Conservation (phyloP, 805 yeast species). For the Yarrowia phangngaensis region DNA sequence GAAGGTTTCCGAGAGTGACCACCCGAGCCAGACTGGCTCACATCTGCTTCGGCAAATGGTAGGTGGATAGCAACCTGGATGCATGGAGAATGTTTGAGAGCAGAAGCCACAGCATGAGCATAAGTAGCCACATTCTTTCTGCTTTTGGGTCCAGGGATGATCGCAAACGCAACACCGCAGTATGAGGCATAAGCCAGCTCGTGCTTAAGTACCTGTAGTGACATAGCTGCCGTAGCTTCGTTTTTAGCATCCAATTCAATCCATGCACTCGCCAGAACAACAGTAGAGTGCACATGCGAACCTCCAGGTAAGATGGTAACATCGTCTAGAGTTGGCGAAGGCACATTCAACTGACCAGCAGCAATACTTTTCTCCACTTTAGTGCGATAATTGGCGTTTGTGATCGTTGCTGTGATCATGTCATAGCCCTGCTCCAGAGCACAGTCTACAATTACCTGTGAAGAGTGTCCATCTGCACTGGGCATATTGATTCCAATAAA, state of each 20-base stretch:
- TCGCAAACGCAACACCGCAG: conserved; percentile 53
- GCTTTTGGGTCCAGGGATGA: conserved; percentile 63
- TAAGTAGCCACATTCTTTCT: conserved; percentile 50
- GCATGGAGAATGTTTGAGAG: conserved; percentile 36
- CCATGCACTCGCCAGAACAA: conserved; percentile 66
- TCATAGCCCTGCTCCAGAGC: conserved; percentile 48
- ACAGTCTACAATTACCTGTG: conserved; percentile 34
- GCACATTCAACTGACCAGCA: conserved; percentile 35
- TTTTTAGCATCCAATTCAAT: conserved; percentile 60
- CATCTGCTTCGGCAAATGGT: conserved; percentile 40
- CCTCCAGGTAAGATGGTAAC: conserved; percentile 45
- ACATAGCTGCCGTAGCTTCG: conserved; percentile 48
- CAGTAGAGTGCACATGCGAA: conserved; percentile 42
- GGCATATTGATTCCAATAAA: conserved; percentile 41
- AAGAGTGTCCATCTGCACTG: conserved; percentile 35
- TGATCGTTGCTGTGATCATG: conserved; percentile 51
- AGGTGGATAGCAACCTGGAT: conserved; percentile 36
- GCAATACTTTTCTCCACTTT: conserved; percentile 14
- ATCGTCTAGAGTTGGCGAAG: conserved; percentile 44
- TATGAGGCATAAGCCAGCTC: conserved; percentile 58
- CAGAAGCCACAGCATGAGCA: conserved; percentile 45
- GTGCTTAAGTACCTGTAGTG: conserved; percentile 54
- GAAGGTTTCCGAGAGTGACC: conserved; percentile 17
- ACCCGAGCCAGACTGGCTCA: conserved; percentile 40
- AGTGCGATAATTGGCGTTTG: conserved; percentile 43